Base-by-base conservation (phyloP, 2,329 filamentous ascomycete genomes). In the Grosmannia clavigera region DNA sequence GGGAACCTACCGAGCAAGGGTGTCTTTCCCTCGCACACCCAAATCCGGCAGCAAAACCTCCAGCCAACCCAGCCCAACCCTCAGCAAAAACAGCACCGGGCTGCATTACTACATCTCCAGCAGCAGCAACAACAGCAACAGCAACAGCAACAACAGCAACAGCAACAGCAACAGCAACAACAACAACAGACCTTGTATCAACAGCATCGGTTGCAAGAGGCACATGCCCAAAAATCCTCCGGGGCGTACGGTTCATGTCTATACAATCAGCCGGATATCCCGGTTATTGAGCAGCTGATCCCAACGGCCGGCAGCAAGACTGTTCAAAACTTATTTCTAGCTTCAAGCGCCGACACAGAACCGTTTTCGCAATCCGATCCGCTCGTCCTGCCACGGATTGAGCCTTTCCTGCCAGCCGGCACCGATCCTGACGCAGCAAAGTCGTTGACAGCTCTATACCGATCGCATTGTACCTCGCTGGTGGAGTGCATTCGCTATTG, bases 401-500 rank as follows among this genome's bases (percentile, higher is more conserved):
- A 89, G 64, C 78, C 82, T 5, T 96, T 91, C 69, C 78, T 96
- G 2, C 92, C 92, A 1, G 74, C 76, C 2, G 87, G 88, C 60
- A 95, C 92, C 7, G 94, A 99, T 70, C 78, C 82, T 0, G 92
- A 97, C 68, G 87, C 91, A 9, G 92, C 91, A 31, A 88, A 88
- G 67, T 92, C 91, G 4, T 77, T 99, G 27, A 84, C 85, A 46
- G 92, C 92, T 5, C 79, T 97, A 29, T 99, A 99, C 70, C 85
- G 91, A 57, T 94, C 92, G 3, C 92, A 97, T 70, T 96, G 92
- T 71, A 96, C 94, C 16, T 96, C 92, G 0, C 81, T 99, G 5
- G 88, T 99, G 38, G 94, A 99, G 72, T 92, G 90, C 67, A 91
- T 99, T 63, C 88, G 94, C 35, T 97, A 90, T 71, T 96, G 92